Evolutionary conservation across 2,329 filamentous ascomycete genomes (phyloP), one percentile per base, ranked within the genome.

Genomic region (Calonectria pauciramosa): DNA sequence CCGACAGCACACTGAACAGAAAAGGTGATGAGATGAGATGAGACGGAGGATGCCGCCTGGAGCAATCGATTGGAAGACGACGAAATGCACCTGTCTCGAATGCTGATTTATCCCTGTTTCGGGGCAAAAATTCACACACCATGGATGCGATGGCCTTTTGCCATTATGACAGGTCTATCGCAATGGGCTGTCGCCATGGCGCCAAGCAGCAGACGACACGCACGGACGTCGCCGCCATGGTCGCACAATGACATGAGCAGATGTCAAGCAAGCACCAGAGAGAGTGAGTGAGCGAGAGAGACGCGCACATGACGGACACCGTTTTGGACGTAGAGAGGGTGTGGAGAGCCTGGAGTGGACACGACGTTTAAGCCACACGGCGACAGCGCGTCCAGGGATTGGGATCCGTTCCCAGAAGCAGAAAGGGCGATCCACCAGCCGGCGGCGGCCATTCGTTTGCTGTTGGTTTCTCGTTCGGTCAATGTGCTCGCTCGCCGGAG

Each of bases 141-240:
- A 23, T 47, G 23, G 10, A 26, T 20, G 11, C 23, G 30, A 26
- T 32, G 28, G 14, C 54, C 41, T 54, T 44, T 64, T 36, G 49
- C 59, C 47, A 20, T 65, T 76, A 63, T 80, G 79, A 80, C 77
- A 78, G 64, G 79, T 78, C 72, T 75, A 11, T 68, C 44, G 38
- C 44, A 32, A 76, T 80, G 78, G 76, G 49, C 73, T 72, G 78
- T 78, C 59, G 70, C 38, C 28, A 75, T 73, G 65, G 68, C 68
- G 52, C 73, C 51, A 74, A 74, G 66, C 76, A 80, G 79, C 79
- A 71, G 38, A 65, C 60, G 36, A 32, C 76, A 75, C 72, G 79
- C 79, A 78, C 79, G 79, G 79, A 78, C 77, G 73, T 76, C 77
- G 79, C 79, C 79, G 79, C 72, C 77, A 71, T 76, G 76, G 72